Evolutionary conservation across 2,329 filamentous ascomycete species (phyloP).

Genomic region (Chaetoscypha palmicola): DNA sequence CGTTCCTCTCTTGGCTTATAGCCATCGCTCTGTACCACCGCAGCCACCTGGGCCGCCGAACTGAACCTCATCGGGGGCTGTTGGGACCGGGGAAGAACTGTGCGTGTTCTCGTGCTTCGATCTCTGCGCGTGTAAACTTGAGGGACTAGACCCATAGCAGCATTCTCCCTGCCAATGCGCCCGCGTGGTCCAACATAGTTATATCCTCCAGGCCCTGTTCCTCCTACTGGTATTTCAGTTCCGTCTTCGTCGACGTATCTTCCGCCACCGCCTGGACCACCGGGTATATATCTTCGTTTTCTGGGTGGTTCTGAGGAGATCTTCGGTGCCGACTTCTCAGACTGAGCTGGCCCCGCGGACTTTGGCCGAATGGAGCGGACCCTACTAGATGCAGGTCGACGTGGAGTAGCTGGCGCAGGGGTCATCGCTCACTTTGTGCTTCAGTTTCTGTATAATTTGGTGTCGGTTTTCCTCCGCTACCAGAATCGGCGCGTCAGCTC

Average conservation of each 20-base stretch:
- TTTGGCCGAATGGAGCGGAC: constrained; percentile 22
- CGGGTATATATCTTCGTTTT: constrained; percentile 71
- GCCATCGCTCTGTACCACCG: constrained; percentile 84
- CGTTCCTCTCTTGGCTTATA: constrained; percentile 97
- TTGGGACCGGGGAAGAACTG: constrained; percentile 43
- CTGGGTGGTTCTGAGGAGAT: constrained; percentile 47
- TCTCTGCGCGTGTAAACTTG: constrained; percentile 42
- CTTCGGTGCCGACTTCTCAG: constrained; percentile 21
- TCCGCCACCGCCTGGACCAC: constrained; percentile 78
- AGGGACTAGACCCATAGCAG: constrained; percentile 38
- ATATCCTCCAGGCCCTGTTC: constrained; percentile 41
- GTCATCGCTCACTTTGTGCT: constrained; percentile 15
- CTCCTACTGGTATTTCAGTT: constrained; percentile 49
- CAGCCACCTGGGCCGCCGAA: constrained; percentile 66
- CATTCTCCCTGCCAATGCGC: constrained; percentile 45
- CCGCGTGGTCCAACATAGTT: constrained; percentile 46
- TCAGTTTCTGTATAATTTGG: not conserved
- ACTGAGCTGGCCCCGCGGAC: constrained; percentile 18
- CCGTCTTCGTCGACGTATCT: constrained; percentile 72
- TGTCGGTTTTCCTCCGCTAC: constrained; percentile 7
- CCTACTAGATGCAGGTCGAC: constrained; percentile 24
- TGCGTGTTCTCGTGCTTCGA: constrained; percentile 50
- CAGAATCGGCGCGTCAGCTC: constrained; percentile 16
- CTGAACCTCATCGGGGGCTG: constrained; percentile 37
- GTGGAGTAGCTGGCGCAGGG: constrained; percentile 22